Base-by-base conservation (phyloP, 163 green algal species). In the Chlorella variabilis region DNA sequence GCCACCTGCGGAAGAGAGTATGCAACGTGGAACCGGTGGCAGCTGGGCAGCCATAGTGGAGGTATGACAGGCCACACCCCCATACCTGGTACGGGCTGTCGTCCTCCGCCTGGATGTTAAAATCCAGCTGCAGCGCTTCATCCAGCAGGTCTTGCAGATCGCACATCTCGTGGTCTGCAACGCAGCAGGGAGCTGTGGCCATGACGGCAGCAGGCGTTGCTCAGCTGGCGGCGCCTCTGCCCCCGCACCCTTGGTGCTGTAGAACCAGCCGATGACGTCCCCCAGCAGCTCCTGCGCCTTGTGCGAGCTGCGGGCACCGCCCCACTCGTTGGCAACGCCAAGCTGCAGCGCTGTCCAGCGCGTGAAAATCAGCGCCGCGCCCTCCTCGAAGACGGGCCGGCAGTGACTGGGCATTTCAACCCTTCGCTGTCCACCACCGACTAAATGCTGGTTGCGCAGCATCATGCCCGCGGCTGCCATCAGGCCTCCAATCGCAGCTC, bases 321-420 rank as follows among this genome's bases (percentile, higher is more conserved):
- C 95, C 95, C 95, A 98, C 71, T 95, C 83, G 54, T 98, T 95
- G 56, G 95, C 89, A 29, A 98, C 89, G 13, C 94, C 95, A 31
- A 98, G 87, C 61, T 87, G 80, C 61, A 98, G 88, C 27, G 95
- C 95, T 9, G 95, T 98, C 95, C 95, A 98, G 27, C 91, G 84
- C 0, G 49, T 56, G 38, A 98, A 95, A 1, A 97, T 36, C 2
- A 96, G 70, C 1, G 85, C 70, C 0, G 91, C 88, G 13, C 94
- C 95, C 82, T 97, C 91, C 78, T 96, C 91, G 75, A 98, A 98
- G 0, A 83, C 56, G n/a, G 86, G 84, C 1, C 74, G 56, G 71
- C 78, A 45, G 7, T 77, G 34, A 11, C 67, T 31, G 15, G 70
- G 69, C 81, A 89, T 71, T 36, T 62, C 25, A 27, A 76, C 69